These are phyloP conservation scores for Phytophthora sp. DNA, from an alignment of 352 stramenopile species.

Conservation along the genomic window DNA sequence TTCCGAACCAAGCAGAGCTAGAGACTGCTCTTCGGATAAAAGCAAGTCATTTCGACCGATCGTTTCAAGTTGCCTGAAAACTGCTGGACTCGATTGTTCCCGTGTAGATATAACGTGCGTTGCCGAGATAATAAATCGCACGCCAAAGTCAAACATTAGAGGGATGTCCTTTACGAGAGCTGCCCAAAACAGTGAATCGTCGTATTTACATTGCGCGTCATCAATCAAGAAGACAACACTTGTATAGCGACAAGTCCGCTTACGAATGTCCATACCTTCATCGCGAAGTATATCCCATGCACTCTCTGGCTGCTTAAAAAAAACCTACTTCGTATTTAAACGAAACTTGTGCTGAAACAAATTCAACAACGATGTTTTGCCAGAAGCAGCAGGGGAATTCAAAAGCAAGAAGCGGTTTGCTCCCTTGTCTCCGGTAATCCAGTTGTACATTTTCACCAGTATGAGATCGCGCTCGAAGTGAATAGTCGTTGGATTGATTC, in stretches of 20 bases:
- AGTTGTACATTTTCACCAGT: conserved; percentile 7
- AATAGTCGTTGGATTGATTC: conserved; percentile 7
- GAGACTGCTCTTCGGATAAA: conserved; percentile 3
- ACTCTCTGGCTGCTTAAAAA: neutral
- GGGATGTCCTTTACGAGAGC: neutral
- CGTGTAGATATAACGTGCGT: conserved; percentile 11
- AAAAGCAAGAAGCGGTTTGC: conserved; percentile 12
- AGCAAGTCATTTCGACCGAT: conserved; percentile 6
- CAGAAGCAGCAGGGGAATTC: conserved; percentile 4
- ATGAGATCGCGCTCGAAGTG: conserved; percentile 3
- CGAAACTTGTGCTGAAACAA: neutral
- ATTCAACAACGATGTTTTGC: conserved; percentile 7
- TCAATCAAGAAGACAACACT: too few species aligned
- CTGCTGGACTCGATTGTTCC: neutral
- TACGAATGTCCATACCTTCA: neutral
- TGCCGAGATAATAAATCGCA: neutral
- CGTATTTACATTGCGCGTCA: neutral
- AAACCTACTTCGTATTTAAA: neutral
- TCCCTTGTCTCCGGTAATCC: neutral
- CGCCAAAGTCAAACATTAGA: neutral
- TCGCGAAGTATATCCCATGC: neutral
- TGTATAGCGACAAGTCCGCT: too few species aligned
- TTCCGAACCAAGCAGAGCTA: neutral
- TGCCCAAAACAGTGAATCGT: neutral
- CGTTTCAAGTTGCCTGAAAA: conserved; percentile 7